Conservation (phyloP, 208 protist species). For the Crithidia bombi region DNA sequence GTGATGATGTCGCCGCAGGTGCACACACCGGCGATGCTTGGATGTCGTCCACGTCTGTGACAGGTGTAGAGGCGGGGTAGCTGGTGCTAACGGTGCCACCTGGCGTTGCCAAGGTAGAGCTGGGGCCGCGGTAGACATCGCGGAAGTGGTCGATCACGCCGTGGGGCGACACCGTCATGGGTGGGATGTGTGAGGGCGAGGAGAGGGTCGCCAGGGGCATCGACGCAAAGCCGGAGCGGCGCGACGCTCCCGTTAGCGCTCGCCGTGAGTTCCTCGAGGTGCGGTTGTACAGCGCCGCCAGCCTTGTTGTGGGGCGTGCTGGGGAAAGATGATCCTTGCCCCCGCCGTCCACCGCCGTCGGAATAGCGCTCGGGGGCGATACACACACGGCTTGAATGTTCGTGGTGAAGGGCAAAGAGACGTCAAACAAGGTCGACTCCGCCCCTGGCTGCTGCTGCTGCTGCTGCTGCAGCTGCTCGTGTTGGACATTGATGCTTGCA, state of each 20-base stretch:
- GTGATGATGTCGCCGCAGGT: not conserved
- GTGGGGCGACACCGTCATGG: slow-evolving; percentile 9
- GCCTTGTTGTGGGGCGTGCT: not conserved
- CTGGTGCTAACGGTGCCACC: not conserved
- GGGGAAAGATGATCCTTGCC: slow-evolving; percentile 21
- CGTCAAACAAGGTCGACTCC: not conserved
- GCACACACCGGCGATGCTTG: not conserved
- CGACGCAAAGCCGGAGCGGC: slow-evolving; percentile 1
- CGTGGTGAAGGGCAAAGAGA: not conserved
- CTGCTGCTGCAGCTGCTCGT: not conserved
- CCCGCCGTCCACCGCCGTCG: not conserved
- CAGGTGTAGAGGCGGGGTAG: not conserved
- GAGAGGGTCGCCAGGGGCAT: not conserved
- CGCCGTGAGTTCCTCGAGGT: not conserved
- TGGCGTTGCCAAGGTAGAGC: not conserved
- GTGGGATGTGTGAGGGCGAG: slow-evolving; percentile 4
- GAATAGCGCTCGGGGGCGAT: not conserved
- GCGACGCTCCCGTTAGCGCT: not conserved
- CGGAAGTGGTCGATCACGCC: slow-evolving; percentile 22
- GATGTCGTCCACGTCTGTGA: not conserved
- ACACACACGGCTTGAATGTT: too few relatives aligned
- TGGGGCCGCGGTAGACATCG: slow-evolving; percentile 11
- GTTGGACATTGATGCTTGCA: not conserved
- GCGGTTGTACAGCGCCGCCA: not conserved
- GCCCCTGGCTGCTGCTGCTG: not conserved